Base-by-base conservation (phyloP, 352 stramenopile genomes). In the Phytophthora pseudosyringae region DNA sequence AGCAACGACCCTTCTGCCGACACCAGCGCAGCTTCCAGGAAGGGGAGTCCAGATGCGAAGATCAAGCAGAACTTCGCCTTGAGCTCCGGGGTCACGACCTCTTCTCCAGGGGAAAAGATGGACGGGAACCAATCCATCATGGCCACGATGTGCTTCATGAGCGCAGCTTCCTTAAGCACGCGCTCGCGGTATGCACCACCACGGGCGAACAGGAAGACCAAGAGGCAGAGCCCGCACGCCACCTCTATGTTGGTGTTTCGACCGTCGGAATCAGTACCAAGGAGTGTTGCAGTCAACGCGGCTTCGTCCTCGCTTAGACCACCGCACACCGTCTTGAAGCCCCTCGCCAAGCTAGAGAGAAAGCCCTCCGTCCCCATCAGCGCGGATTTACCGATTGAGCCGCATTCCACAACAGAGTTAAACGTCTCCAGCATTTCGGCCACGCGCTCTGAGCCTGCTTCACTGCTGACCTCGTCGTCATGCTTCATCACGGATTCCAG, bases 361-460 rank as follows among this genome's bases (percentile, higher is more conserved):
- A 90, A 86, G 3, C 67, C 67, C 10, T 73, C 28, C 16, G 71
- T 83, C 5, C 80, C 68, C 66, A 89, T 84, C 31, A 93, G 57
- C 28, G 80, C 77, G 18, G 63, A 45, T 53, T 80, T 81, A 4
- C 84, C 84, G 9, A 64, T 35, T 13, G 47, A 36, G 0, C 81
- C 83, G 25, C 80, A 89, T 11, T 71, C 69, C 10, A 81, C 64
- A 38, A 93, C 80, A 21, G 77, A 72, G n/a, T 81, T 82, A 39
- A 91, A 90, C 15, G 88, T 80, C 60, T 85, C 69, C 16, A 93
- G 50, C 56, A 83, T 71, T 15, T 89, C 71, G 4, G 70, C 71
- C 11, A 83, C 67, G 18, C 75, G 74, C 0, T 79, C 66, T 1
- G 68, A 43, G 5, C 40, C 48, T 49, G 46, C 41, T n/a, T 59